Evolutionary conservation across 140 eudicot genomes (phyloP), one percentile per base, ranked within the genome.

Genomic region (Oenanthe javanica): DNA sequence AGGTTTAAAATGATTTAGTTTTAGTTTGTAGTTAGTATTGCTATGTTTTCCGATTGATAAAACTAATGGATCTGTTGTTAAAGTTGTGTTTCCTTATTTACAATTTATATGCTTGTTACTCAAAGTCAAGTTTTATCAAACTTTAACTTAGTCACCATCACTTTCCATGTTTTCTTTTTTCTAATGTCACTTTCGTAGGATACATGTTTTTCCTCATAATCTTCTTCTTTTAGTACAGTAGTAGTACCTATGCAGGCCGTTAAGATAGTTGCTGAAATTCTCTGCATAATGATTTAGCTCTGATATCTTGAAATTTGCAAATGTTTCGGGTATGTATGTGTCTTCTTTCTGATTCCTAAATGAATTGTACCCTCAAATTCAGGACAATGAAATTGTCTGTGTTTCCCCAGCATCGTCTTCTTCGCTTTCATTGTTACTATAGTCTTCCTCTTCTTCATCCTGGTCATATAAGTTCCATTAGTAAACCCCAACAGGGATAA

Each of bases 401-500:
- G 86, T 36, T 36, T 36, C 40, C 40, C 40, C 40, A 36, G 40
- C 40, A 36, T 36, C 40, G 40, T 36, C 2, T 36, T 36, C 40
- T 36, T 36, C 40, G 2, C 40, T 36, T 36, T 36, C 40, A 36
- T 36, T 36, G 40, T 36, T 36, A 36, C 40, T 36, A 36, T 36
- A 36, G 40, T 36, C 40, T 36, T 36, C 40, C 2, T 84, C 85
- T 10, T 82, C 88, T 82, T 80, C 88, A 43, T 89, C 93, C n/a
- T 80, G 78, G 42, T 85, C 93, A 78, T 91, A 93, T 0, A 88
- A 87, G 80, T 88, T 86, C 97, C 97, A 94, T 19, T 71, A 91
- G 85, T 84, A 79, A 31, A 86, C 42, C 66, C 96, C 94, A 31
- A 91, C 91, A 83, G 88, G 87, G 96, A 94, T 91, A 46, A 93